phyloP scores from a whole-genome alignment of 2,329 filamentous ascomycete species.

The Colletotrichum tamarilloi region DNA sequence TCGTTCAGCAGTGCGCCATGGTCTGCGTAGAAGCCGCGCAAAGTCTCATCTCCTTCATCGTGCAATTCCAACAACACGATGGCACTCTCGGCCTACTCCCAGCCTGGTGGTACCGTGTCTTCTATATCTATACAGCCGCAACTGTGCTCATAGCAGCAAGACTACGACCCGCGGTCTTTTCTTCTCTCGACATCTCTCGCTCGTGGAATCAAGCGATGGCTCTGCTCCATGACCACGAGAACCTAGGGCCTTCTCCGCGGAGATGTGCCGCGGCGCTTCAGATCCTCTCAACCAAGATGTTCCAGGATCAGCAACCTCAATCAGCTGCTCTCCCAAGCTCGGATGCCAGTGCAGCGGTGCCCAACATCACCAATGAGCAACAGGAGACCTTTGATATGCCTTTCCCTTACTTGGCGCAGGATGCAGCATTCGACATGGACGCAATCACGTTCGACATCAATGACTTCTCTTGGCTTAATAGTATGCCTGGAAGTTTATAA shows the following conservation, averaged over 20 bases:
- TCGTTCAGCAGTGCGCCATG: conserved; percentile 46
- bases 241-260: conserved; percentile 46
- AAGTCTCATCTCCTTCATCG: conserved; percentile 44
- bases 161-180: conserved; percentile 46
- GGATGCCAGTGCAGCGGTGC: background rate
- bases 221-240: conserved; percentile 46
- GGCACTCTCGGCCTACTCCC: conserved; percentile 47
- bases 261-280: conserved; percentile 47
- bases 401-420: conserved; percentile 16
- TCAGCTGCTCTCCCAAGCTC: background rate
- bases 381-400: conserved; percentile 29
- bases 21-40: conserved; percentile 49
- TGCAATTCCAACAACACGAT: conserved; percentile 44
- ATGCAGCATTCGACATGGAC: conserved; percentile 38
- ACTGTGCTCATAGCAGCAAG: conserved; percentile 50
- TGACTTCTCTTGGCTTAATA: conserved; percentile 48
- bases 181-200: conserved; percentile 39
- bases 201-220: conserved; percentile 48
- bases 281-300: conserved; percentile 48
- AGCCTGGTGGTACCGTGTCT: conserved; percentile 53
- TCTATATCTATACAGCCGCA: conserved; percentile 50
- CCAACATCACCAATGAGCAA: background rate
- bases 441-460: conserved; percentile 45
- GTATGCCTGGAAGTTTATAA: conserved; percentile 46
- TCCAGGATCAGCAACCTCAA: conserved; percentile 39